Percentiles rank a stretch among this genome's conserved stretches.
Evolutionary conservation across 1,284 basidiomycete species (phyloP).

Genomic region (Marasmius oreades): DNA sequence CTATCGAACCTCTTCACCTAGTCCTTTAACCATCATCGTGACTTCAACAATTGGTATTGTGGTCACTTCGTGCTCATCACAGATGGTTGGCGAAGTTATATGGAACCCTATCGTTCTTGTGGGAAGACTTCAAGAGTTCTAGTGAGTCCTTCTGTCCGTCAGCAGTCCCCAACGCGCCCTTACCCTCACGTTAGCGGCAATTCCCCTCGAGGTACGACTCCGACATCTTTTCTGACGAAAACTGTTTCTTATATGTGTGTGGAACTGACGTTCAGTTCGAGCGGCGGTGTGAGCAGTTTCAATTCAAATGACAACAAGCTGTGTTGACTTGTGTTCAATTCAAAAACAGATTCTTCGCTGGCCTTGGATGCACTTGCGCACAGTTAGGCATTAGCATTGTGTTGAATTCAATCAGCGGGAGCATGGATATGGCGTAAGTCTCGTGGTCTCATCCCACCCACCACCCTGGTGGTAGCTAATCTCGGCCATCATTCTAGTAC

Average conservation of each 20-base stretch:
- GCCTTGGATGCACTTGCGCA: conserved; percentile 19
- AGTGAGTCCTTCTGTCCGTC: conserved; percentile 9
- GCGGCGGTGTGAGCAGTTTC: conserved; percentile 2
- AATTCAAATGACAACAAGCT: not conserved
- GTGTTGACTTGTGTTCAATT: not conserved
- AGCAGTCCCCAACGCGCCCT: not conserved
- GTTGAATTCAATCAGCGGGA: conserved; percentile 19
- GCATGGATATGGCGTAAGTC: conserved; percentile 18
- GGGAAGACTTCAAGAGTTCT: conserved; percentile 19
- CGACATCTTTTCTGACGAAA: not conserved
- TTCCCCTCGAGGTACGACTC: conserved; percentile 5
- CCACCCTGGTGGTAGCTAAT: no score
- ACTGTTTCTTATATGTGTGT: not conserved
- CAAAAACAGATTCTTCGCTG: conserved; percentile 17
- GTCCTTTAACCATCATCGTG: conserved; percentile 18
- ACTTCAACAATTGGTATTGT: conserved; percentile 18
- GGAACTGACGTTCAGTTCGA: not conserved
- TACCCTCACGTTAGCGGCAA: not conserved
- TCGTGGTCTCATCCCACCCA: not conserved
- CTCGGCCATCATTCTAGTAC: not conserved
- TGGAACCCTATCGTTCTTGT: conserved; percentile 20
- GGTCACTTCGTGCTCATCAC: conserved; percentile 19
- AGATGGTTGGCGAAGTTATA: conserved; percentile 18
- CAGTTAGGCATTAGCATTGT: conserved; percentile 22
- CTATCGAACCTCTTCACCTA: not conserved